Conservation (phyloP, 225 moss, liverwort and hornwort genomes). For the Asterella californica region DNA sequence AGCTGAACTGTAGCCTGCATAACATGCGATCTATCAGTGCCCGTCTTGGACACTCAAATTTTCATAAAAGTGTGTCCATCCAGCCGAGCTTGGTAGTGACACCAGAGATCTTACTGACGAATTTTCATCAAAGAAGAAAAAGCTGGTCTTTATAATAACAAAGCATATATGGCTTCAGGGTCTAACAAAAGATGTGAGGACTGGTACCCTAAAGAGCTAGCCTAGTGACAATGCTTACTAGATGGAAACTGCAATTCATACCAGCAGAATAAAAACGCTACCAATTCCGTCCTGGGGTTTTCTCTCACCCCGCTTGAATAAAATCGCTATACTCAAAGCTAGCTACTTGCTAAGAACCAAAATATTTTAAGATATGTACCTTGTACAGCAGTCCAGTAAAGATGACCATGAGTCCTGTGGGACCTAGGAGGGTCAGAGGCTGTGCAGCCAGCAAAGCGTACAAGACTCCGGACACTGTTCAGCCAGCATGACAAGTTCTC, state of each 20-base stretch:
- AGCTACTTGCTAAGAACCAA: no score
- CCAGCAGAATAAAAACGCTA: no score
- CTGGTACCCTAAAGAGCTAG: background rate
- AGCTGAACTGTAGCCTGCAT: slow-evolving; percentile 57
- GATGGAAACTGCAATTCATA: no score
- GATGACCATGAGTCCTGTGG: slow-evolving; percentile 77
- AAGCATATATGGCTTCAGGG: background rate
- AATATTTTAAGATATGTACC: slow-evolving; percentile 29
- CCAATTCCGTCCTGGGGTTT: no score
- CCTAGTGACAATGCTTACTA: background rate
- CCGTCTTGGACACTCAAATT: background rate
- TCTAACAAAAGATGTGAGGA: background rate
- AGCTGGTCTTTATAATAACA: no score
- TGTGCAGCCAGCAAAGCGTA: slow-evolving; percentile 63
- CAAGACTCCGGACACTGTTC: slow-evolving; percentile 64
- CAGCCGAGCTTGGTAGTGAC: no score
- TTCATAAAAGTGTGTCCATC: background rate
- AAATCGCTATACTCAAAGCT: background rate
- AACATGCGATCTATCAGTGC: background rate
- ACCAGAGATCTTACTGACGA: background rate
- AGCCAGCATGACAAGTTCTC: slow-evolving; percentile 5
- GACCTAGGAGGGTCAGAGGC: slow-evolving; percentile 68
- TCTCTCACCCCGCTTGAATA: background rate
- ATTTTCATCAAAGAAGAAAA: background rate
- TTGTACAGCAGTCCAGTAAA: slow-evolving; percentile 69